phyloP scores from a whole-genome alignment of 2,329 filamentous ascomycete genomes.

The Cladosporium sp. region DNA sequence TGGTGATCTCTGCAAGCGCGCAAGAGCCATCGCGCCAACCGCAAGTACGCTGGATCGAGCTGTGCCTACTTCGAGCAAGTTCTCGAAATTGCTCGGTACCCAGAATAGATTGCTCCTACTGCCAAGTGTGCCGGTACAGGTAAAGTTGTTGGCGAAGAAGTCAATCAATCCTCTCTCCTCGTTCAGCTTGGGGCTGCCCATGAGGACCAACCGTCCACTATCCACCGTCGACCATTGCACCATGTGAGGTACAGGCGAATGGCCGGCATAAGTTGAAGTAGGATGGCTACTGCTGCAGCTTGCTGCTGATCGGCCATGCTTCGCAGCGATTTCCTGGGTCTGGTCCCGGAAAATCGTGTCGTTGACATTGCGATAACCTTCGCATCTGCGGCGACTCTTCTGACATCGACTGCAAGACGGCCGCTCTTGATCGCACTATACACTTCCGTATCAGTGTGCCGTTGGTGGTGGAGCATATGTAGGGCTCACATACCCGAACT shows the following conservation, averaged over 20 bases:
- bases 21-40: not conserved
- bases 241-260: no score
- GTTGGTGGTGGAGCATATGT: no score
- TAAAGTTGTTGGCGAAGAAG: not conserved
- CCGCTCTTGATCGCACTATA: not conserved
- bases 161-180: not conserved
- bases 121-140: not conserved
- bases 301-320: no score
- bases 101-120: not conserved
- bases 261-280: no score
- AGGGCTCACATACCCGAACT: not conserved
- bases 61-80: not conserved
- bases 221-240: no score
- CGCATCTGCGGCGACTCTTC: not conserved
- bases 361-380: not conserved
- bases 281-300: no score
- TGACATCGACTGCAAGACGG: not conserved
- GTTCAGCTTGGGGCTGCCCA: not conserved
- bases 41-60: not conserved
- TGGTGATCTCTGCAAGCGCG: not conserved
- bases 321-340: not conserved
- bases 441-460: not conserved
- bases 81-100: not conserved
- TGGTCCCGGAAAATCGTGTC: not conserved
- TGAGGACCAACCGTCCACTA: not conserved